Evolutionary conservation across 768 basidiomycete genomes (phyloP).

Genomic region (Hemileccinum rubropunctum): DNA sequence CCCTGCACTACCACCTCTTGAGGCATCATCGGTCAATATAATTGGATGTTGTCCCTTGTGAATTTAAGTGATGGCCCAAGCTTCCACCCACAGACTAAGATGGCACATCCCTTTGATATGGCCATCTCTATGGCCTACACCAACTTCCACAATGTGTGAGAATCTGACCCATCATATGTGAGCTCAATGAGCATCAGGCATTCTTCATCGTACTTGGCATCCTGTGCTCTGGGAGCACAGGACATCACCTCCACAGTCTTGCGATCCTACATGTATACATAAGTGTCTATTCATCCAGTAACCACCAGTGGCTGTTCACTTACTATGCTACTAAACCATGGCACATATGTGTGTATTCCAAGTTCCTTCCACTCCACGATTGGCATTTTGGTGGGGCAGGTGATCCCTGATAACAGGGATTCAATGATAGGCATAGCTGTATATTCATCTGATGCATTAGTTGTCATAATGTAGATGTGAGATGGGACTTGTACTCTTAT

Average conservation of each 20-base stretch:
- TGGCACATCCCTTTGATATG: too few relatives aligned
- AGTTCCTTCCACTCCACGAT: not conserved
- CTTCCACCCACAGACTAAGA: not conserved
- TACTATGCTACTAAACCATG: not conserved
- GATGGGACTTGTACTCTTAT: not conserved
- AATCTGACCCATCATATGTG: not conserved
- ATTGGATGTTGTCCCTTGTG: not conserved
- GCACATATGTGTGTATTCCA: not conserved
- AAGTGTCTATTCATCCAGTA: too few relatives aligned
- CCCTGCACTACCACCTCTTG: not conserved
- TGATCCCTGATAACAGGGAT: not conserved
- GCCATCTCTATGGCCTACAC: too few relatives aligned
- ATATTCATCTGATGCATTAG: not conserved
- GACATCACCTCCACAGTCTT: not conserved
- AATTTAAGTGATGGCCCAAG: not conserved
- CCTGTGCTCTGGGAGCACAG: not conserved
- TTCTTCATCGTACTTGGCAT: not conserved
- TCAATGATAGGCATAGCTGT: not conserved
- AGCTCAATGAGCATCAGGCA: not conserved
- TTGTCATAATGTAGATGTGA: not conserved
- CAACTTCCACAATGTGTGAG: too few relatives aligned
- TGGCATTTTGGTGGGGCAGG: not conserved
- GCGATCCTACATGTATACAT: too few relatives aligned
- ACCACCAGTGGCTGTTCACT: too few relatives aligned
- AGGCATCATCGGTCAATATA: not conserved